phyloP scores from a whole-genome alignment of 192 early-diverging fungal species.

The Entomortierella chlamydospora region DNA sequence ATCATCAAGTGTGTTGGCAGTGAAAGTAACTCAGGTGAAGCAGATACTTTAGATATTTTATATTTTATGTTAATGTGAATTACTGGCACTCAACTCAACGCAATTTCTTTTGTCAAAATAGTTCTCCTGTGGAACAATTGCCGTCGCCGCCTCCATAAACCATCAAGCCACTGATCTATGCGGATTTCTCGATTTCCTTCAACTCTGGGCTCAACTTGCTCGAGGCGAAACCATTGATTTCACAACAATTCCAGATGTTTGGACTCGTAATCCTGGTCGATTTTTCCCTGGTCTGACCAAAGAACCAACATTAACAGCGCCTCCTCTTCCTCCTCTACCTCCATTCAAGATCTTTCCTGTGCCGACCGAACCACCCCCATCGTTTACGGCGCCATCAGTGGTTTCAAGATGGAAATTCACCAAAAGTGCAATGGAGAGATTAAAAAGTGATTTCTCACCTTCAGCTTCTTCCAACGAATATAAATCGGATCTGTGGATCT shows the following conservation, averaged over 20 bases:
- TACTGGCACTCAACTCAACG: conserved; percentile 1
- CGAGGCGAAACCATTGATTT: conserved; percentile 49
- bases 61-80: conserved; percentile 1
- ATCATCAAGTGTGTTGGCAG: conserved; percentile 16
- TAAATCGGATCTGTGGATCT: conserved; percentile 43
- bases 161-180: conserved; percentile 48
- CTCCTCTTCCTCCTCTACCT: conserved; percentile 24
- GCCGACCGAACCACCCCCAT: conserved; percentile 20
- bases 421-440: conserved; percentile 36
- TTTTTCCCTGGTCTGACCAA: conserved; percentile 35
- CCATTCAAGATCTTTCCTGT: conserved; percentile 29
- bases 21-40: conserved; percentile 48
- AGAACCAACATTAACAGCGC: conserved; percentile 10
- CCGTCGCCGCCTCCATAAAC: conserved; percentile 43
- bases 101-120: too few species aligned
- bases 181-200: conserved; percentile 52
- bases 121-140: conserved; percentile 51
- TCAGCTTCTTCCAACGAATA: too few species aligned
- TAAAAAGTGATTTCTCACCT: conserved; percentile 46
- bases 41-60: neutral
- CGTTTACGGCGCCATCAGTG: conserved; percentile 30
- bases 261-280: conserved; percentile 45
- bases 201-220: conserved; percentile 47
- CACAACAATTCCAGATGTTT: conserved; percentile 50
- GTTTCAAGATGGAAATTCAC: conserved; percentile 37